Conservation (phyloP, 345 rosid species). For the Microcos paniculata region DNA sequence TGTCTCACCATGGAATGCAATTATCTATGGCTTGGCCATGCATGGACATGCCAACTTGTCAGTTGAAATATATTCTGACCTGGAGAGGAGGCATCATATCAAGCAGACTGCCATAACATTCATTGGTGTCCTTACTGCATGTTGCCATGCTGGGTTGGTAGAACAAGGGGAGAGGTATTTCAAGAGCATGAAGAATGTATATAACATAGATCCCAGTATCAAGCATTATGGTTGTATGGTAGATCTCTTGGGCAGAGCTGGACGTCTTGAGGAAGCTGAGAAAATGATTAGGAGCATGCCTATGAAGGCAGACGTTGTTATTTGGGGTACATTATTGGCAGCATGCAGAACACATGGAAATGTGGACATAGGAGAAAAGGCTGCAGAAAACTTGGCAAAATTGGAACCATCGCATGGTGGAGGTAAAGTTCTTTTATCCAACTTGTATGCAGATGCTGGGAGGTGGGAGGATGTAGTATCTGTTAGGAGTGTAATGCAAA, state of each 20-base stretch:
- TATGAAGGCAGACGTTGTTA: constrained; percentile 67
- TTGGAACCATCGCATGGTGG: constrained; percentile 67
- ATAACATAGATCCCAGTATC: constrained; percentile 58
- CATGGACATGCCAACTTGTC: constrained; percentile 66
- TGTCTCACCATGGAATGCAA: constrained; percentile 85
- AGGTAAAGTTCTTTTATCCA: constrained; percentile 65
- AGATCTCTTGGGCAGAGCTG: constrained; percentile 74
- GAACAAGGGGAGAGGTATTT: constrained; percentile 59
- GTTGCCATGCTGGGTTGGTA: constrained; percentile 72
- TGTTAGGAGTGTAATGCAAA: constrained; percentile 48
- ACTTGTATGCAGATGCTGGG: constrained; percentile 77
- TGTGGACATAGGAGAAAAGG: constrained; percentile 62
- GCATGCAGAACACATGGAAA: constrained; percentile 64
- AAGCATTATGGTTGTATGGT: constrained; percentile 74
- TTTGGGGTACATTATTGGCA: constrained; percentile 73
- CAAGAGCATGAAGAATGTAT: constrained; percentile 46
- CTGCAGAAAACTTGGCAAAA: constrained; percentile 51
- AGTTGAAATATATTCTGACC: constrained; percentile 50
- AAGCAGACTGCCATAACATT: constrained; percentile 67
- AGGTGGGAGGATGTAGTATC: constrained; percentile 77
- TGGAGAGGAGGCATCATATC: constrained; percentile 41
- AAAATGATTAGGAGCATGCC: constrained; percentile 67
- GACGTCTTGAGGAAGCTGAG: constrained; percentile 61
- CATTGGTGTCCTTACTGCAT: constrained; percentile 72
- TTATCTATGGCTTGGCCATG: constrained; percentile 70